phyloP scores from a whole-genome alignment of 106 monocot species.

The Dactylorhiza incarnata region DNA sequence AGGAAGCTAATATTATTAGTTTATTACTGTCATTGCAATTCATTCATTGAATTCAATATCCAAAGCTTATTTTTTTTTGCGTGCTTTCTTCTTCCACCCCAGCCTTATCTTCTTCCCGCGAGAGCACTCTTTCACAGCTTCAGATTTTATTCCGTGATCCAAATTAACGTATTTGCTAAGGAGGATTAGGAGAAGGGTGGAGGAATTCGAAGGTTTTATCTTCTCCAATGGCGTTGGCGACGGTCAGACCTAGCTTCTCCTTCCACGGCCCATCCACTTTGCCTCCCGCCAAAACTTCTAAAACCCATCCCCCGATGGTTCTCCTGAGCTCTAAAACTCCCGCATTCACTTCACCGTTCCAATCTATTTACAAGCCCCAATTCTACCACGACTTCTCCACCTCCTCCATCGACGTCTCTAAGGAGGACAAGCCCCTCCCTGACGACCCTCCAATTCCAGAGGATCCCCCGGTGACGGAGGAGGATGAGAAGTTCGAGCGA shows the following conservation, averaged over 20 bases:
- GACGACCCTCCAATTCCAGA: background rate
- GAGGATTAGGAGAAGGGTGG: background rate
- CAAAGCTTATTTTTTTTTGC: too few species aligned
- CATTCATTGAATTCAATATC: too few species aligned
- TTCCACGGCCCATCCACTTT: slow-evolving; percentile 6
- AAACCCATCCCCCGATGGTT: background rate
- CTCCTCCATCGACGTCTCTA: slow-evolving; percentile 62
- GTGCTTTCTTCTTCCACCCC: too few species aligned
- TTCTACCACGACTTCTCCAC: background rate
- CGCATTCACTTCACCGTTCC: background rate
- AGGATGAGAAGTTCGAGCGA: slow-evolving; percentile 24
- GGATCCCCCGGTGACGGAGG: background rate
- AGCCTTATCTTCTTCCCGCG: too few species aligned
- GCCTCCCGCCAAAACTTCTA: slow-evolving; percentile 1
- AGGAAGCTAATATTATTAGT: too few species aligned
- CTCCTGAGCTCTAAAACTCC: slow-evolving; percentile 3
- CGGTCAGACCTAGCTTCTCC: slow-evolving; percentile 17
- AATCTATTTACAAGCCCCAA: background rate
- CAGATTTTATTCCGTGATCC: background rate
- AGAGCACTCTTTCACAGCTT: background rate
- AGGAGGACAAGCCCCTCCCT: slow-evolving; percentile 55
- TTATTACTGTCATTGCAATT: too few species aligned
- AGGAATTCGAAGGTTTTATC: background rate
- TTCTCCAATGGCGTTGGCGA: slow-evolving; percentile 15
- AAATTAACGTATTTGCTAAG: background rate